These are phyloP conservation scores for Cryphonectria radicalis DNA, from an alignment of 2,329 filamentous ascomycete genomes.

Conservation along the genomic window DNA sequence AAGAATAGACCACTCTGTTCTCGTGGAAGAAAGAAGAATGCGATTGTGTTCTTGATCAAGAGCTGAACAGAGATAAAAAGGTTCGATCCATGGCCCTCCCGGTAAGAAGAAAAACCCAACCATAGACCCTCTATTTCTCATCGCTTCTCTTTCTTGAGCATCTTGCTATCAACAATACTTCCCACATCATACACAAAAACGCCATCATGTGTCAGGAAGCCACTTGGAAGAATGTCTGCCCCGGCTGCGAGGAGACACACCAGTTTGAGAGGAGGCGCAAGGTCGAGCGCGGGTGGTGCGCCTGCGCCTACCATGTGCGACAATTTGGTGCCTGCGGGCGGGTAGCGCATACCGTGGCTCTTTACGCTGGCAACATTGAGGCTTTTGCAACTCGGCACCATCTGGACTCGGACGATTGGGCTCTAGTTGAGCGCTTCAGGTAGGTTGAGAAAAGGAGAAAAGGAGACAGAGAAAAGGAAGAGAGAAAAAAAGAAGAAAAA, in stretches of 20 bases:
- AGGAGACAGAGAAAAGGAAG: not conserved
- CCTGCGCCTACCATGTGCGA: not conserved
- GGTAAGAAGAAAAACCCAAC: not conserved
- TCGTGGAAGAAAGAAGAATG: not conserved
- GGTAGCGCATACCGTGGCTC: not conserved
- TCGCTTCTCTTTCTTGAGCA: not conserved
- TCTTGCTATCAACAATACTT: not conserved
- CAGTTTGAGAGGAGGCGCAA: conserved; percentile 5
- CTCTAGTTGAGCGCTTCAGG: conserved; percentile 12
- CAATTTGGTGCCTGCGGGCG: conserved; percentile 9
- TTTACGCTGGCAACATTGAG: conserved; percentile 10
- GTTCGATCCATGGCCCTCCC: not conserved
- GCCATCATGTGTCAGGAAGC: conserved; percentile 11
- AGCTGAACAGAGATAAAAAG: not conserved
- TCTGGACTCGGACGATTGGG: not conserved
- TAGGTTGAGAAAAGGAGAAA: not conserved
- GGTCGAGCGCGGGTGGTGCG: conserved; percentile 20
- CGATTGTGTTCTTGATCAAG: not conserved
- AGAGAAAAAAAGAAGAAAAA: not conserved
- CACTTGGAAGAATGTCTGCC: conserved; percentile 19
- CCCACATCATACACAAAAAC: not conserved
- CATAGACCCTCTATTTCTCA: not conserved
- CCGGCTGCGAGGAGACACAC: conserved; percentile 7
- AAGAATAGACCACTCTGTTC: not conserved
- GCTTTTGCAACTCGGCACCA: not conserved